phyloP scores from a whole-genome alignment of 805 yeast genomes.

The Brettanomyces bruxellensis region DNA sequence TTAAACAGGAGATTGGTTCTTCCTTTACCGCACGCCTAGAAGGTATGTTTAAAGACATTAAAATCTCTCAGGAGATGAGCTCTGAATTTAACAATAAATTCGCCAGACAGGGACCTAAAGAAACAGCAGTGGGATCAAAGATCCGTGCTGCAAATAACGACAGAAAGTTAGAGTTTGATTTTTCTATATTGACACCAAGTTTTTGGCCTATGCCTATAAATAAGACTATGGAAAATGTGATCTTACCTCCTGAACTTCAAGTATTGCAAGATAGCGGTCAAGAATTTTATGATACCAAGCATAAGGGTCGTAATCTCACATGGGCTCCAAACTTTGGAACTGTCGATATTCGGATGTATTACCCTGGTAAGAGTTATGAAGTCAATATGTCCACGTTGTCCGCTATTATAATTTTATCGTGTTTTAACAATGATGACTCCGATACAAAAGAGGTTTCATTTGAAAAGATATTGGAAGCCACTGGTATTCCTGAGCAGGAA shows the following conservation, averaged over 20 bases:
- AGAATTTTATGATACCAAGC: slow-evolving; percentile 38
- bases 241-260: slow-evolving; percentile 36
- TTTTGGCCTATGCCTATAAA: slow-evolving; percentile 58
- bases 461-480: slow-evolving; percentile 51
- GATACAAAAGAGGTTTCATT: slow-evolving; percentile 39
- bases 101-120: slow-evolving; percentile 11
- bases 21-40: slow-evolving; percentile 72
- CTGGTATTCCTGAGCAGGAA: slow-evolving; percentile 68
- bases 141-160: slow-evolving; percentile 15
- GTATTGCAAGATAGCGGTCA: slow-evolving; percentile 38
- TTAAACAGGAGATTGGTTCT: slow-evolving; percentile 71
- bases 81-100: slow-evolving; percentile 26
- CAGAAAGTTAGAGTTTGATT: slow-evolving; percentile 33
- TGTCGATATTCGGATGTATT: slow-evolving; percentile 66
- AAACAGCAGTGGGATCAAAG: slow-evolving; percentile 8
- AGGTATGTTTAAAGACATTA: slow-evolving; percentile 80
- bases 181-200: slow-evolving; percentile 49
- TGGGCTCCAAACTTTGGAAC: slow-evolving; percentile 87
- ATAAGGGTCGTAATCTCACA: slow-evolving; percentile 47
- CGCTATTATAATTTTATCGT: slow-evolving; percentile 56
- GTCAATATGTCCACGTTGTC: slow-evolving; percentile 75
- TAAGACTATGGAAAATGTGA: slow-evolving; percentile 25
- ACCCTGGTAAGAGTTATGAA: slow-evolving; percentile 63
- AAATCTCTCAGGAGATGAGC: slow-evolving; percentile 42
- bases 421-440: slow-evolving; percentile 59